These are phyloP conservation scores for Prinsepia uniflora DNA, from an alignment of 306 rosid species.

Conservation along the genomic window DNA sequence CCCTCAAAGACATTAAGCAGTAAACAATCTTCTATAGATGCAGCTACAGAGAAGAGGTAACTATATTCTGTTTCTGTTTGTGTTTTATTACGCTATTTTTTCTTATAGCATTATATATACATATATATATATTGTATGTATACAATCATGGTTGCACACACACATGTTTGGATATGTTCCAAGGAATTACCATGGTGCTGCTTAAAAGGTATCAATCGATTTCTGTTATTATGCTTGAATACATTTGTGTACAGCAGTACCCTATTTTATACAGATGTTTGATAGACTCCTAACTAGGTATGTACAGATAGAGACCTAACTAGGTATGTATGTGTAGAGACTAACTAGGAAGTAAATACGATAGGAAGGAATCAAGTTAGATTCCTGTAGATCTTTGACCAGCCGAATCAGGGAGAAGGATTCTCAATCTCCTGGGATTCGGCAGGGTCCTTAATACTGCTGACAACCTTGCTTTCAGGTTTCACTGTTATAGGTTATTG, in stretches of 20 bases:
- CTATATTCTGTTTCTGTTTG: not conserved
- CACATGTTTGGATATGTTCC: not conserved
- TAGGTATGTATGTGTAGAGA: too few species aligned
- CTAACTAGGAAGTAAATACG: too few species aligned
- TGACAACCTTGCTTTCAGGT: constrained; percentile 1
- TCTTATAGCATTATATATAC: not conserved
- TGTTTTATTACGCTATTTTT: not conserved
- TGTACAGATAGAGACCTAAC: too few species aligned
- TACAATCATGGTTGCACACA: not conserved
- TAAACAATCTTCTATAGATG: constrained; percentile 43
- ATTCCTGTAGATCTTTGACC: too few species aligned
- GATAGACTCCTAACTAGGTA: too few species aligned
- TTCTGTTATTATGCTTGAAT: too few species aligned
- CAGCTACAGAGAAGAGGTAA: constrained; percentile 70
- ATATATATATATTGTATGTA: not conserved
- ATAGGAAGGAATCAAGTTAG: too few species aligned
- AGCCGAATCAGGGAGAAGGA: too few species aligned
- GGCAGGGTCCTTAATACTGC: constrained; percentile 34
- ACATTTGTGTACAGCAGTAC: too few species aligned
- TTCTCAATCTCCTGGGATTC: too few species aligned
- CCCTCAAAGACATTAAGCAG: constrained; percentile 30
- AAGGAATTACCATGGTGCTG: not conserved
- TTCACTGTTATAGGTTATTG: not conserved
- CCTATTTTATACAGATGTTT: too few species aligned
- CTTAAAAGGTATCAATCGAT: too few species aligned